Percentiles rank a stretch among this genome's conserved stretches.
Conservation (phyloP, 345 rosid species). For the Hibiscus tridactylites region DNA sequence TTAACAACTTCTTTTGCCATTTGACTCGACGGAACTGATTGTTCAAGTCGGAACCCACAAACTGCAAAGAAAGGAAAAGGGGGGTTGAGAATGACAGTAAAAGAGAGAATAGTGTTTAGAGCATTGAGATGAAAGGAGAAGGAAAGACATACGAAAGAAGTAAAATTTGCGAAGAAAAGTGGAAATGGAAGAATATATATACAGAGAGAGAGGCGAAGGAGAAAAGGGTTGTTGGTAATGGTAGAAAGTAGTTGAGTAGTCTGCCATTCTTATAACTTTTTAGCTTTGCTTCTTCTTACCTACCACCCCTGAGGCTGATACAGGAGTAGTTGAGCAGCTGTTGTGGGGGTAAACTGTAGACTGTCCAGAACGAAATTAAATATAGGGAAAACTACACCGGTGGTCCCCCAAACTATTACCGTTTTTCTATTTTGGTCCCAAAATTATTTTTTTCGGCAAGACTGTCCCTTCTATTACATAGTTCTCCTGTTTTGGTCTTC, state of each 20-base stretch:
- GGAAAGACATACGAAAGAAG: not conserved
- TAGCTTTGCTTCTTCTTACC: not conserved
- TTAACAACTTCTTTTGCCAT: constrained; percentile 33
- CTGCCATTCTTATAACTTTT: not conserved
- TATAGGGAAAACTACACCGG: no score
- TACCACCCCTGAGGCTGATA: not conserved
- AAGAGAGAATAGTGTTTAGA: not conserved
- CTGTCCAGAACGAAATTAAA: no score
- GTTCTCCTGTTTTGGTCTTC: no score
- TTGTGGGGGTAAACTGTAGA: no score
- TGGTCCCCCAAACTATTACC: no score
- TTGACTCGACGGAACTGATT: not conserved
- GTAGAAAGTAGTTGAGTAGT: not conserved
- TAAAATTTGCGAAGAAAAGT: not conserved
- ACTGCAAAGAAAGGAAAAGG: not conserved
- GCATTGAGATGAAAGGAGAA: not conserved
- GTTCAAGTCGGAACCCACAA: not conserved
- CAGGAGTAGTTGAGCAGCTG: no score
- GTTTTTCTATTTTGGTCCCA: no score
- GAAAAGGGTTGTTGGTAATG: not conserved
- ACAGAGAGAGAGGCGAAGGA: not conserved
- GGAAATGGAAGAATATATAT: not conserved
- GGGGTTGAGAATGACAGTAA: not conserved
- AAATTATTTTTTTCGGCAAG: no score
- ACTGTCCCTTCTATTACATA: no score